These are phyloP conservation scores for Skeletonema tropicum DNA, from an alignment of 108 stramenopile genomes.

Conservation along the genomic window DNA sequence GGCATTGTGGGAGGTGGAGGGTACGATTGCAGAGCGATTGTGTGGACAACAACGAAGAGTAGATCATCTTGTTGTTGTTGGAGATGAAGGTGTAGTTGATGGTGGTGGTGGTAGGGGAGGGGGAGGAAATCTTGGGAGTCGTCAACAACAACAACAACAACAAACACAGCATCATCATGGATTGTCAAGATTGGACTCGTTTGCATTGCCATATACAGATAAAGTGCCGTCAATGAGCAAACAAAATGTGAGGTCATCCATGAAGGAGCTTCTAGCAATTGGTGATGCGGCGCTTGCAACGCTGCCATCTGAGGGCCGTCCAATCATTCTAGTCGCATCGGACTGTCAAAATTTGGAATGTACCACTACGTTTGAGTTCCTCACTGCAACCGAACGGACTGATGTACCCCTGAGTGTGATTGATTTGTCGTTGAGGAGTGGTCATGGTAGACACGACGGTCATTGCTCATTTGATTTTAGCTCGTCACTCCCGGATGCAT, in stretches of 20 bases:
- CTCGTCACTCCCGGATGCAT: constrained; percentile 54
- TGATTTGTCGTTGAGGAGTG: constrained; percentile 56
- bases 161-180: neutral
- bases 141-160: neutral
- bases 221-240: constrained; percentile 8
- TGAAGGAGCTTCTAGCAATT: constrained; percentile 71
- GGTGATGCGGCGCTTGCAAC: constrained; percentile 76
- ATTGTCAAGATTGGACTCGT: constrained; percentile 28
- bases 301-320: constrained; percentile 71
- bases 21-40: constrained; percentile 68
- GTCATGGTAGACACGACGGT: neutral
- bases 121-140: constrained; percentile 4
- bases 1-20: constrained; percentile 74
- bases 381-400: constrained; percentile 54
- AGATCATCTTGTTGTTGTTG: constrained; percentile 22
- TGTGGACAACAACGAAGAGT: constrained; percentile 41
- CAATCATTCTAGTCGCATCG: constrained; percentile 68
- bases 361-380: constrained; percentile 62
- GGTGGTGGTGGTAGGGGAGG: constrained; percentile 29
- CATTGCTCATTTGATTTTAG: constrained; percentile 70
- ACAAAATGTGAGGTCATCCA: constrained; percentile 52
- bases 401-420: constrained; percentile 75
- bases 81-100: constrained; percentile 26
- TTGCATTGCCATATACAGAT: constrained; percentile 4
- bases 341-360: constrained; percentile 75